Base-by-base conservation (phyloP, 169 alveolate species). In the Eimeria maxima region DNA sequence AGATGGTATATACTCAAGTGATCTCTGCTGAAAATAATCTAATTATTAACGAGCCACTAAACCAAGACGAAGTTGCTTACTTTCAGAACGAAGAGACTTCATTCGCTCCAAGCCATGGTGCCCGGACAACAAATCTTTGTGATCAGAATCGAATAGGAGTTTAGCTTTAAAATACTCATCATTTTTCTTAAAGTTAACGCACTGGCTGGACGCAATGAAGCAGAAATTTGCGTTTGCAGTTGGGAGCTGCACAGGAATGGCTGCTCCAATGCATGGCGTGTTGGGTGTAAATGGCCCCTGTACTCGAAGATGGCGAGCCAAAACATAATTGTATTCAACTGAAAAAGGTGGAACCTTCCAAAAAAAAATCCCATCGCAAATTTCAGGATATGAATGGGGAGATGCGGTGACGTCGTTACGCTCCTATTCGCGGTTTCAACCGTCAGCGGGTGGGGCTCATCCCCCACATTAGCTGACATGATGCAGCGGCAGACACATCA, bases 401-500 rank as follows among this genome's bases (percentile, higher is more conserved):
- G n/a, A n/a, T n/a, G n/a, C n/a, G n/a, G n/a, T n/a, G n/a, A n/a
- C n/a, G n/a, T 50, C 57, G 78, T 57, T 84, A 57, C 60, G 78
- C n/a, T 71, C 78, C 55, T 84, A 84, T 84, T 60, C 93, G 93
- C 93, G 55, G 93, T 84, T 33, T n/a, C 7, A 3, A 2, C 4
- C 13, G 27, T 5, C 50, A 29, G n/a, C 10, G 93, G 93, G 93
- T 84, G 93, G 80, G 55, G 93, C 78, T 38, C 80, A 6, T 38
- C 55, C 42, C n/a, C n/a, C 4, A 29, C 13, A 10, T 0, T 11
- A 5, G 2, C n/a, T 22, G 4, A 1, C 93, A 60, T 20, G 88
- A 60, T 78, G 97, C 97, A 95, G 97, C 95, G 96, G 95, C 90
- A 53, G 95, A 55, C 92, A 74, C 97, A 95, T 38, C 24, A 50